Base-by-base conservation (phyloP, 352 stramenopile species). In the Globisporangium yorkense region DNA sequence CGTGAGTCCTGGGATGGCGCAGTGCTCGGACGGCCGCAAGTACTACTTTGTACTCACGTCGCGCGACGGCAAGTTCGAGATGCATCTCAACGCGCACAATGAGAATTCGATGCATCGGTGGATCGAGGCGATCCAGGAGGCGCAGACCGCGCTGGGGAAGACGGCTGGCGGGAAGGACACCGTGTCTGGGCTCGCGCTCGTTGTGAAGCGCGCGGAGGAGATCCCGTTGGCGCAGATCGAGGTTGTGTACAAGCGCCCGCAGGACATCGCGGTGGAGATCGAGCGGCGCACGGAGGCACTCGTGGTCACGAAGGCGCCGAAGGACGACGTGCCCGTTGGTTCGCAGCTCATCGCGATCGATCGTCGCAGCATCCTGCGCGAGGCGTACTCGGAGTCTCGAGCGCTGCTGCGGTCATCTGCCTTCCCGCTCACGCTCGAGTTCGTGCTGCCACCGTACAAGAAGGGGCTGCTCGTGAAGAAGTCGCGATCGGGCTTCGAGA, bases 11-110 rank as follows among this genome's bases (percentile, higher is more conserved):
- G 86, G 86, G 6, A 92, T 93, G 76, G 74, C 86, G 29, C 80
- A 90, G 51, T 88, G 78, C 44, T 78, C 83, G 7, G 86, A 95
- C 49, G 84, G 84, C 21, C 79, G 83, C 15, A 81, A 84, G 40
- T 88, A 89, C 62, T 95, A 95, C 59, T 95, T 95, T 58, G 80
- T 95, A 21, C 63, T 95, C 29, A 89, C 80, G 15, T 88, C 81
- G 37, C 87, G 83, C 49, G 82, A 90, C 51, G 74, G 79, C 51
- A 91, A 85, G 53, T 89, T 89, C 44, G 84, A 95, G 59, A 88
- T 95, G 71, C 85, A 94, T 49, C 54, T 95, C 57, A 92, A 87
- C 27, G 86, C 86, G 15, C 73, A 84, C 41, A 92, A 84, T 37
- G 84, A 95, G 43, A 75, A 71, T 29, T 80, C 77, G n/a, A 95